These are phyloP conservation scores for Tolypocladium endophyticum DNA, from an alignment of 2,329 filamentous ascomycete species.

Conservation along the genomic window DNA sequence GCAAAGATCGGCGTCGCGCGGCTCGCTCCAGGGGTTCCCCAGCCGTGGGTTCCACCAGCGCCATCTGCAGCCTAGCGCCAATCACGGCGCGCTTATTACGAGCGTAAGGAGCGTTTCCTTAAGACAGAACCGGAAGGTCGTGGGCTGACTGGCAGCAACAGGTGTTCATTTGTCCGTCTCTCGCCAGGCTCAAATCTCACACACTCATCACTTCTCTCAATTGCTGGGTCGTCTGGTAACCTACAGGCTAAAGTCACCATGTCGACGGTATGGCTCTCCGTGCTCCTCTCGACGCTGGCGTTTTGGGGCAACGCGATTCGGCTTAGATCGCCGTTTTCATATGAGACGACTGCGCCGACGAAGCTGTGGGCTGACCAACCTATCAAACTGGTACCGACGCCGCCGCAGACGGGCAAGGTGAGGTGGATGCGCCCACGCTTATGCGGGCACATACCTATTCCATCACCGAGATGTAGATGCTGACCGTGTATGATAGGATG, in stretches of 20 bases:
- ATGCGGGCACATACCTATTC: not conserved
- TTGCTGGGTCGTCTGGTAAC: not conserved
- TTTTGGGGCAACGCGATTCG: slow-evolving; percentile 20
- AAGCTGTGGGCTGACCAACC: slow-evolving; percentile 43
- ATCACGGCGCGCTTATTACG: not conserved
- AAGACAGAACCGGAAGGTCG: not conserved
- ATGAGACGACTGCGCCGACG: slow-evolving; percentile 15
- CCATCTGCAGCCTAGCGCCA: not conserved
- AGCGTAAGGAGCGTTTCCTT: not conserved
- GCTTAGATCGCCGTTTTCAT: slow-evolving; percentile 23
- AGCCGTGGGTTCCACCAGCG: not conserved
- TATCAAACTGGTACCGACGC: slow-evolving; percentile 42
- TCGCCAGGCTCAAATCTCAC: not conserved
- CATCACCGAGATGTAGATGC: not conserved
- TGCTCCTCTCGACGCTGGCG: slow-evolving; percentile 17
- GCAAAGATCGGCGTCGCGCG: not conserved
- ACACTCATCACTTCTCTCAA: not conserved
- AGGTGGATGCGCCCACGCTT: not conserved
- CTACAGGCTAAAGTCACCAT: slow-evolving; percentile 4
- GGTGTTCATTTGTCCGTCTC: not conserved
- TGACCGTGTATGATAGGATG: slow-evolving; percentile 27
- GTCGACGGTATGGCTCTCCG: slow-evolving; percentile 9
- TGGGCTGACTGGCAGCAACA: not conserved
- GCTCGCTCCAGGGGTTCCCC: not conserved
- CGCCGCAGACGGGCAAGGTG: slow-evolving; percentile 40